Conservation (phyloP, 345 rosid genomes). For the Aethionema arabicum region DNA sequence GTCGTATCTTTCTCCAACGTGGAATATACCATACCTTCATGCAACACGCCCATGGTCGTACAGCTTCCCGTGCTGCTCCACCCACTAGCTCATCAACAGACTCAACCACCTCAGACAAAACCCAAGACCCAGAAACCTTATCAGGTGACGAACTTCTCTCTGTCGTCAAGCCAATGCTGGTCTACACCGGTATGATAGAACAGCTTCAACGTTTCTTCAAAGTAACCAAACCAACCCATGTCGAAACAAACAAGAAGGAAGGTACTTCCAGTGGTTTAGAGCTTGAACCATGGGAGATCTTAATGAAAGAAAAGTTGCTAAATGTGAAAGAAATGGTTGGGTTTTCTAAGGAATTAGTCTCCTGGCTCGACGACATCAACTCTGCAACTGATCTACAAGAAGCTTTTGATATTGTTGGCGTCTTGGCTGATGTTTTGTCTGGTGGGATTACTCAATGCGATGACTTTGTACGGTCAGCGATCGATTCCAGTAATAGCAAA, state of each 20-base stretch:
- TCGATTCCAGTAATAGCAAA: slow-evolving; percentile 65
- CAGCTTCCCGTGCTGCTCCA: slow-evolving; percentile 41
- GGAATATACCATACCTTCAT: slow-evolving; percentile 88
- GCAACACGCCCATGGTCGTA: slow-evolving; percentile 85
- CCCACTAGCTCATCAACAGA: slow-evolving; percentile 35
- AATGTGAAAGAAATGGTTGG: slow-evolving; percentile 81
- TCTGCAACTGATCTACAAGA: slow-evolving; percentile 76
- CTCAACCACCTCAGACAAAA: slow-evolving; percentile 46
- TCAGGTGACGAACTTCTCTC: slow-evolving; percentile 58
- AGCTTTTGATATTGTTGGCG: slow-evolving; percentile 82
- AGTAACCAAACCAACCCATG: slow-evolving; percentile 48
- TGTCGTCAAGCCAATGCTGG: slow-evolving; percentile 73
- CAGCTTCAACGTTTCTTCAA: slow-evolving; percentile 84
- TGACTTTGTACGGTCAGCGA: slow-evolving; percentile 75
- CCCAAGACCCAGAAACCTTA: slow-evolving; percentile 40
- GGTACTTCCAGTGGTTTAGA: slow-evolving; percentile 51
- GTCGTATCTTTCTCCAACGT: slow-evolving; percentile 75
- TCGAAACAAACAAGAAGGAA: slow-evolving; percentile 37
- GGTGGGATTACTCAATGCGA: slow-evolving; percentile 65
- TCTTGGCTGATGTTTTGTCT: slow-evolving; percentile 68
- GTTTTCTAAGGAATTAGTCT: slow-evolving; percentile 74
- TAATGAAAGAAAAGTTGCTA: slow-evolving; percentile 69
- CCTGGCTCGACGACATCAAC: slow-evolving; percentile 84
- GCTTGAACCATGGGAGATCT: slow-evolving; percentile 74
- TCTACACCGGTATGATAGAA: slow-evolving; percentile 86